phyloP scores from a whole-genome alignment of 2,329 filamentous ascomycete genomes.

The Fusarium devonianum region DNA sequence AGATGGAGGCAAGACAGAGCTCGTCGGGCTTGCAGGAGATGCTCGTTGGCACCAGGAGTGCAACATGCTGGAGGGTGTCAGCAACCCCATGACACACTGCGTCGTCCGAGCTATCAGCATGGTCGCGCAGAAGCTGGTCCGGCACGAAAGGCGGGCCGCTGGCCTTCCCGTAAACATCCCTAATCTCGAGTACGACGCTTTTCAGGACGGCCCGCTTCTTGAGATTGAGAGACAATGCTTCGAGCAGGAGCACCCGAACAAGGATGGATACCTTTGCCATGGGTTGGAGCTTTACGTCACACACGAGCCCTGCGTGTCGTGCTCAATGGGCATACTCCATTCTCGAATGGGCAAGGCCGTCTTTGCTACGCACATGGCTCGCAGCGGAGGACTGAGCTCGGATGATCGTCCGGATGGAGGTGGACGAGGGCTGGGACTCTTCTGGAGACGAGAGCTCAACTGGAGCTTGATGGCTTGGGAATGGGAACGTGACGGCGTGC shows the following conservation, averaged over 20 bases:
- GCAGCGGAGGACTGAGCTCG: slow-evolving; percentile 83
- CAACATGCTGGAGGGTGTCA: slow-evolving; percentile 54
- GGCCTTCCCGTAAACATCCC: slow-evolving; percentile 46
- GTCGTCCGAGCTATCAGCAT: slow-evolving; percentile 83
- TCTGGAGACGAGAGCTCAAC: slow-evolving; percentile 80
- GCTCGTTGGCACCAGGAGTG: slow-evolving; percentile 70
- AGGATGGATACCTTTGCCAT: slow-evolving; percentile 91
- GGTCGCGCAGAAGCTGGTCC: slow-evolving; percentile 73
- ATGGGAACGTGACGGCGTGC: slow-evolving; percentile 62
- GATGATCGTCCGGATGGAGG: slow-evolving; percentile 69
- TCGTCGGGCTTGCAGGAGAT: slow-evolving; percentile 79
- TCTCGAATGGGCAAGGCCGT: slow-evolving; percentile 89
- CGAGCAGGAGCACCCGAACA: slow-evolving; percentile 68
- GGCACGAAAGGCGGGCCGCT: slow-evolving; percentile 58
- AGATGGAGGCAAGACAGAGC: slow-evolving; percentile 56
- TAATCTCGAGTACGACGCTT: slow-evolving; percentile 65
- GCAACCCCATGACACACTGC: slow-evolving; percentile 81
- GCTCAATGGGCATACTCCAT: slow-evolving; percentile 94
- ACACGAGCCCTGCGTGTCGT: slow-evolving; percentile 96
- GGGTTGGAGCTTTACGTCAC: slow-evolving; percentile 93
- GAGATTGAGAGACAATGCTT: slow-evolving; percentile 70
- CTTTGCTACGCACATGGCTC: slow-evolving; percentile 79
- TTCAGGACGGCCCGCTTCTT: slow-evolving; percentile 74
- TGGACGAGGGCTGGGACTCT: slow-evolving; percentile 70
- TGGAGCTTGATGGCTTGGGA: slow-evolving; percentile 87